Percentiles rank a stretch among this genome's conserved stretches.
These are phyloP conservation scores for Aspergillus nanangensis DNA, from an alignment of 495 filamentous ascomycete species.

Conservation along the genomic window DNA sequence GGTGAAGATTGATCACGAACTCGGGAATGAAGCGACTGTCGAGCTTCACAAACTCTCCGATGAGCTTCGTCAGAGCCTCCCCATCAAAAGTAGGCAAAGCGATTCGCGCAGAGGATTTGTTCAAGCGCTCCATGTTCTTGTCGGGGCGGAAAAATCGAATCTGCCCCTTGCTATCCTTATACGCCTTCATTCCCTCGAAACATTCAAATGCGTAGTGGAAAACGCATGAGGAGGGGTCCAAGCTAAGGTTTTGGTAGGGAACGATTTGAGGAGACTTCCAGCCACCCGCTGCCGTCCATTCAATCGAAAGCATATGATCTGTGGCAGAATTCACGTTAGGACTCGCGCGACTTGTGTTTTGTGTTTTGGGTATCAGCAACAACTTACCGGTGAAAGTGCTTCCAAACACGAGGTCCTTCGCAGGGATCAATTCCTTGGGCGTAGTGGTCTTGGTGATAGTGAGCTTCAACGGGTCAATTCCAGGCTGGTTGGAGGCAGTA, in stretches of 20 bases:
- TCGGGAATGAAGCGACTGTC: conserved; percentile 86
- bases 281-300: conserved; percentile 80
- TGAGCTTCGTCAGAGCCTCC: conserved; percentile 68
- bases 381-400: conserved; percentile 75
- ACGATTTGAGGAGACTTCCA: conserved; percentile 79
- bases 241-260: conserved; percentile 93
- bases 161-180: conserved; percentile 70
- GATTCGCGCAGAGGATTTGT: conserved; percentile 83
- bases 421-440: conserved; percentile 67
- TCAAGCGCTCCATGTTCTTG: conserved; percentile 92
- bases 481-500: conserved; percentile 49
- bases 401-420: conserved; percentile 82
- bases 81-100: conserved; percentile 80
- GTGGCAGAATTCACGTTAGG: conserved; percentile 15
- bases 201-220: conserved; percentile 97
- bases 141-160: conserved; percentile 90
- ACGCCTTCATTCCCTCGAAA: conserved; percentile 99
- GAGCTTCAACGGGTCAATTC: conserved; percentile 73
- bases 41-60: conserved; percentile 70
- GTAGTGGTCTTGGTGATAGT: conserved; percentile 66
- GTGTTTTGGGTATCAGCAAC: neutral
- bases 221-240: conserved; percentile 94
- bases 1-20: conserved; percentile 26
- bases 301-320: conserved; percentile 96
- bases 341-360: no score